Evolutionary conservation across 192 early-diverging fungal species (phyloP).

Genomic region (Umbelopsis vinacea): DNA sequence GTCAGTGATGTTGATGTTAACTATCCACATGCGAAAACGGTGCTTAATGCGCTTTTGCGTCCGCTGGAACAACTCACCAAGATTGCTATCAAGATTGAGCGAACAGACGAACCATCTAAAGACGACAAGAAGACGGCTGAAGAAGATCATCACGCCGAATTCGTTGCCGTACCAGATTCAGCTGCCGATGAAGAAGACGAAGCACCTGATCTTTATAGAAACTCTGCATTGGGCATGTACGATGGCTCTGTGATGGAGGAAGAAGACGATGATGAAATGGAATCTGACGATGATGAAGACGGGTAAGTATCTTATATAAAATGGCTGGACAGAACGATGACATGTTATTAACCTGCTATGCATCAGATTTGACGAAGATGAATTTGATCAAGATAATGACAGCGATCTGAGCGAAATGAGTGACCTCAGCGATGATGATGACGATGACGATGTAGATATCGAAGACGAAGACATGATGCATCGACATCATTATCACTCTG

Average conservation of each 20-base stretch:
- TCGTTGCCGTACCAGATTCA: constrained; percentile 60
- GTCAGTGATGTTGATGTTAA: constrained; percentile 88
- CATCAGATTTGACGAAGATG: constrained; percentile 61
- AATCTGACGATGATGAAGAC: constrained; percentile 64
- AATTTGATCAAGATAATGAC: constrained; percentile 71
- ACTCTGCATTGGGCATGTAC: constrained; percentile 82
- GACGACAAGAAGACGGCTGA: constrained; percentile 41
- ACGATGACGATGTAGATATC: constrained; percentile 63
- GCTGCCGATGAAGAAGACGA: constrained; percentile 53
- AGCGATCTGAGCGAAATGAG: constrained; percentile 66
- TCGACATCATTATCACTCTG: constrained; percentile 48
- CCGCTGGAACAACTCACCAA: constrained; percentile 91
- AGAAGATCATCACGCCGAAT: constrained; percentile 53
- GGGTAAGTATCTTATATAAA: too few relatives aligned
- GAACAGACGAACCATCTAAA: constrained; percentile 60
- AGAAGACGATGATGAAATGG: constrained; percentile 59
- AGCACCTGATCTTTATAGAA: constrained; percentile 80
- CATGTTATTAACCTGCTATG: too few relatives aligned
- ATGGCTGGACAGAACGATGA: too few relatives aligned
- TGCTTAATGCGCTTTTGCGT: constrained; percentile 80
- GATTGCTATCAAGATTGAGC: constrained; percentile 84
- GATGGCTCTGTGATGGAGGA: constrained; percentile 74
- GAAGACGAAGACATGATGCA: constrained; percentile 57
- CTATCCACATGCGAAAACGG: constrained; percentile 78
- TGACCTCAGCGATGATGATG: constrained; percentile 56